phyloP scores from a whole-genome alignment of 192 early-diverging fungal species.

The Phlyctochytrium planicorne region DNA sequence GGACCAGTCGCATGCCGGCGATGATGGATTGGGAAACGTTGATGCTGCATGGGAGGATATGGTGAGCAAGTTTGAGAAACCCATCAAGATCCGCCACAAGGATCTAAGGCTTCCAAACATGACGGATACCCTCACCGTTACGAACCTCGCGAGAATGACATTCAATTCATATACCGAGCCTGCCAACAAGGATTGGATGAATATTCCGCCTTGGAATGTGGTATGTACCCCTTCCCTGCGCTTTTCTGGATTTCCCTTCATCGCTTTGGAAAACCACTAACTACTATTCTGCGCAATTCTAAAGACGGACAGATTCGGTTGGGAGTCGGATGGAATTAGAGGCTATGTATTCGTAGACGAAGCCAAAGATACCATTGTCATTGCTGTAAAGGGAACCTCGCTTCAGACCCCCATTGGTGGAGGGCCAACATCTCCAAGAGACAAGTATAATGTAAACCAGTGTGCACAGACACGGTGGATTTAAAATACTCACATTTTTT shows the following conservation, averaged over 20 bases:
- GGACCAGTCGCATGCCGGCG: neutral
- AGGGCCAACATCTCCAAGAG: constrained; percentile 34
- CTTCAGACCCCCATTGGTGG: constrained; percentile 38
- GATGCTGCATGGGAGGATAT: neutral
- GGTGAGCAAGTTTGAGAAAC: neutral
- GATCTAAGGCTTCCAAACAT: constrained; percentile 63
- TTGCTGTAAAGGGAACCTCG: constrained; percentile 81
- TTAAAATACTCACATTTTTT: neutral
- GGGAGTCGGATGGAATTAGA: constrained; percentile 48
- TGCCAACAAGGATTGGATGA: constrained; percentile 20
- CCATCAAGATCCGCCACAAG: constrained; percentile 13
- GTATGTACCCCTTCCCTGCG: constrained; percentile 4
- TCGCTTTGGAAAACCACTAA: neutral
- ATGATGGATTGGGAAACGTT: neutral
- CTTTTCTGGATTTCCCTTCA: neutral
- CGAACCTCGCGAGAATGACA: constrained; percentile 76
- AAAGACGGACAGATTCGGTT: constrained; percentile 39
- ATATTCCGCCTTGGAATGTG: constrained; percentile 35
- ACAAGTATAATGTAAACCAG: constrained; percentile 50
- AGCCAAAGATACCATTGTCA: constrained; percentile 65
- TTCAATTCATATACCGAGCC: constrained; percentile 73
- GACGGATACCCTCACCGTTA: constrained; percentile 67
- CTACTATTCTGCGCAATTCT: constrained; percentile 1
- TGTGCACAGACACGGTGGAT: too few species aligned
- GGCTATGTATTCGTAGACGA: constrained; percentile 84